Conservation (phyloP, 768 basidiomycete species). For the Boletus huronensis region DNA sequence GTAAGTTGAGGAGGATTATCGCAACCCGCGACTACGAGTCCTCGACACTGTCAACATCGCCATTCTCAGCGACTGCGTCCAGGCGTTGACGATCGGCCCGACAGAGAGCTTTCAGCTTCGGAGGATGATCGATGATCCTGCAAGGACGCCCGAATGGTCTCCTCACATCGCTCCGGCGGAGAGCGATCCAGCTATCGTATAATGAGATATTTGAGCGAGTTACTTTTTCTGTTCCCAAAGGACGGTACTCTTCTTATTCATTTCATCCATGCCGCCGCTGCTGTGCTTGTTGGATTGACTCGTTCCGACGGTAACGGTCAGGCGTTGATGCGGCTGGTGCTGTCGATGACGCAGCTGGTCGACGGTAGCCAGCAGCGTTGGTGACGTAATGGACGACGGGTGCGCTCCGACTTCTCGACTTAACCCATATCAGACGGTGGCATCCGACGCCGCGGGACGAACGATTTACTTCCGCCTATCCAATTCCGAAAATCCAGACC, state of each 20-base stretch:
- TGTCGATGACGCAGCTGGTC: too few relatives aligned
- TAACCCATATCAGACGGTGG: neutral
- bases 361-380: too few relatives aligned
- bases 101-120: conserved; percentile 18
- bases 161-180: conserved; percentile 67
- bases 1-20: neutral
- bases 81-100: conserved; percentile 16
- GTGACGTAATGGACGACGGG: too few relatives aligned
- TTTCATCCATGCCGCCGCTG: too few relatives aligned
- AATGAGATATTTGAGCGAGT: too few relatives aligned
- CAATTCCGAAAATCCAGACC: neutral
- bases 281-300: too few relatives aligned
- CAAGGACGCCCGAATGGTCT: conserved; percentile 57
- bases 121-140: conserved; percentile 55
- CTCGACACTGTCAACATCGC: conserved; percentile 2
- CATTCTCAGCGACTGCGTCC: conserved; percentile 9
- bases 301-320: too few relatives aligned
- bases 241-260: too few relatives aligned
- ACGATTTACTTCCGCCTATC: neutral
- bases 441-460: neutral
- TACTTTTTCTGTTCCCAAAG: too few relatives aligned
- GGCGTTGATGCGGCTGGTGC: too few relatives aligned
- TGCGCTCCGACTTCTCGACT: neutral
- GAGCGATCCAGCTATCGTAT: too few relatives aligned
- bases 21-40: conserved; percentile 11